Evolutionary conservation across 192 early-diverging fungal species (phyloP).

Genomic region (Rhizophagus clarus): DNA sequence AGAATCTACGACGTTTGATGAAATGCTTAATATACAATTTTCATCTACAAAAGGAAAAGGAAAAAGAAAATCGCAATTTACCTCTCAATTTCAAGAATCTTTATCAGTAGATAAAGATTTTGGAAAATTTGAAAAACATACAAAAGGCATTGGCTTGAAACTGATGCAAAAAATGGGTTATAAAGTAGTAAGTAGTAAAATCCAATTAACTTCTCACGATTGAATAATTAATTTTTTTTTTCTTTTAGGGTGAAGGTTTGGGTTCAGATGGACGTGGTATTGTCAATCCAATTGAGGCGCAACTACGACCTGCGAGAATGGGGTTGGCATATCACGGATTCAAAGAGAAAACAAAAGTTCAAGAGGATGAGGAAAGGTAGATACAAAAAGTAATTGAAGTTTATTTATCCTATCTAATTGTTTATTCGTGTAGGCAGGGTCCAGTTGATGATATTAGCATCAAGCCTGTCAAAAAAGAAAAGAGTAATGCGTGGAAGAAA

Average conservation of each 20-base stretch:
- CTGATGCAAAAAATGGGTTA: constrained; percentile 94
- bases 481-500: constrained; percentile 54
- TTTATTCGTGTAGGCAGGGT: constrained; percentile 24
- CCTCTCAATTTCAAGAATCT: neutral
- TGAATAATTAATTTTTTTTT: neutral
- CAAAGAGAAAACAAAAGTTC: constrained; percentile 73
- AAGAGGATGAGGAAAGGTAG: constrained; percentile 49
- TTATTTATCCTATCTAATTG: neutral
- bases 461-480: constrained; percentile 36
- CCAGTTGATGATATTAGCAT: constrained; percentile 32
- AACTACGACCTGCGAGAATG: constrained; percentile 74
- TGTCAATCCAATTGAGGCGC: constrained; percentile 88
- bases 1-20: too few species aligned
- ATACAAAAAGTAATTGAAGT: constrained; percentile 3
- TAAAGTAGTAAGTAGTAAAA: constrained; percentile 41
- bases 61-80: too few species aligned
- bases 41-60: too few species aligned
- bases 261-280: constrained; percentile 86
- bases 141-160: constrained; percentile 69
- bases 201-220: neutral
- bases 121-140: constrained; percentile 30
- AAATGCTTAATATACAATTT: too few species aligned
- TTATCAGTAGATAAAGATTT: neutral
- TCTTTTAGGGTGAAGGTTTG: constrained; percentile 75
- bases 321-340: constrained; percentile 85